Conservation (phyloP, 2,329 filamentous ascomycete species). For the Cladophialophora chaetospira region DNA sequence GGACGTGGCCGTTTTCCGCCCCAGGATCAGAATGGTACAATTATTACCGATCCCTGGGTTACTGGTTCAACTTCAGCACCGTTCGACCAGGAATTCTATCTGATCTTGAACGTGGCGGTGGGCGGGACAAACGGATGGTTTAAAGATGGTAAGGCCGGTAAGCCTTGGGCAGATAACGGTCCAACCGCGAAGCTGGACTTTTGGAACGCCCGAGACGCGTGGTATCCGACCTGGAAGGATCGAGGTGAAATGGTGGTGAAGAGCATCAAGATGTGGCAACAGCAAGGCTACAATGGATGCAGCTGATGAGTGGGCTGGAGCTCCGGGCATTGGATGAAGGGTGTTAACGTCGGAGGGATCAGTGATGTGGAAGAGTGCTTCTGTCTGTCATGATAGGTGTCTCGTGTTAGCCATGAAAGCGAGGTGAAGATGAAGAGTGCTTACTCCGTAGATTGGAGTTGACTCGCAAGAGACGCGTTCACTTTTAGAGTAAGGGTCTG, state of each 20-base stretch:
- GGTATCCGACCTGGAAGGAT: slow-evolving; percentile 77
- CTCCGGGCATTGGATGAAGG: neutral
- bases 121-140: slow-evolving; percentile 85
- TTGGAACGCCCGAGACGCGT: slow-evolving; percentile 66
- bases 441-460: too few relatives aligned
- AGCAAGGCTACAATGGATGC: slow-evolving; percentile 41
- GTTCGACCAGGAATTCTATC: slow-evolving; percentile 75
- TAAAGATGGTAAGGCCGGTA: slow-evolving; percentile 67
- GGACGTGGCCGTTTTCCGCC: slow-evolving; percentile 68
- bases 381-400: too few relatives aligned
- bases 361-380: too few relatives aligned
- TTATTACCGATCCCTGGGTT: slow-evolving; percentile 65
- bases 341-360: too few relatives aligned
- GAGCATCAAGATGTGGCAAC: slow-evolving; percentile 70
- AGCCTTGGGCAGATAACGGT: slow-evolving; percentile 77
- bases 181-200: slow-evolving; percentile 72
- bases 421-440: too few relatives aligned
- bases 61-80: slow-evolving; percentile 63
- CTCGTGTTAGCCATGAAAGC: too few relatives aligned
- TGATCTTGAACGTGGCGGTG: slow-evolving; percentile 75
- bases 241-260: slow-evolving; percentile 67
- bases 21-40: slow-evolving; percentile 64
- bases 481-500: too few relatives aligned
- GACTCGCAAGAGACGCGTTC: too few relatives aligned
- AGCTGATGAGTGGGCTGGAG: neutral